Evolutionary conservation across 2,329 filamentous ascomycete genomes (phyloP).

Genomic region (Fusarium sp.): DNA sequence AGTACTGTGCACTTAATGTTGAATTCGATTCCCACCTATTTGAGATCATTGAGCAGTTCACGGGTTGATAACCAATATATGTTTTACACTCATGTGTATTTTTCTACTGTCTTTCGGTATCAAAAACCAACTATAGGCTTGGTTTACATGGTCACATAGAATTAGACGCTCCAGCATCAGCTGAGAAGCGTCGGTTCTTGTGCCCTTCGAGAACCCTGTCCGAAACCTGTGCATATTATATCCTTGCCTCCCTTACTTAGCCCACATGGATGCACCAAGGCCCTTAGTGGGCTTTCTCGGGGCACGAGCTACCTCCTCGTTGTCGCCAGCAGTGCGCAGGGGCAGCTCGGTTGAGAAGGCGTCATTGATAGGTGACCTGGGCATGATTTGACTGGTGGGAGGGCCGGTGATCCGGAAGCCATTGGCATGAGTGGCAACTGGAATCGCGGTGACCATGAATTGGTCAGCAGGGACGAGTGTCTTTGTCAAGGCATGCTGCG

Average conservation of each 20-base stretch:
- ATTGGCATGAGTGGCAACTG: not conserved
- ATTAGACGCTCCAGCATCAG: not conserved
- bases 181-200: not conserved
- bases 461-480: not conserved
- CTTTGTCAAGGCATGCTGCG: not conserved
- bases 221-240: not conserved
- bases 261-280: constrained; percentile 38
- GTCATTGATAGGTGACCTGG: constrained; percentile 5
- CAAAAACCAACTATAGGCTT: not conserved
- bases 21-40: not conserved
- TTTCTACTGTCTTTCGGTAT: not conserved
- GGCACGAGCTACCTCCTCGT: not conserved
- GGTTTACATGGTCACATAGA: constrained; percentile 11
- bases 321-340: not conserved
- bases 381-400: constrained; percentile 23
- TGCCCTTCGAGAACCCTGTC: not conserved
- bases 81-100: not conserved
- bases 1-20: not conserved
- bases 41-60: not conserved
- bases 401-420: constrained; percentile 15
- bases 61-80: not conserved
- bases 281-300: constrained; percentile 26
- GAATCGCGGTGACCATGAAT: not conserved
- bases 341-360: not conserved
- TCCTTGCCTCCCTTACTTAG: constrained; percentile 4